Base-by-base conservation (phyloP, 768 basidiomycete genomes). In the Leccinum sublutescens region DNA sequence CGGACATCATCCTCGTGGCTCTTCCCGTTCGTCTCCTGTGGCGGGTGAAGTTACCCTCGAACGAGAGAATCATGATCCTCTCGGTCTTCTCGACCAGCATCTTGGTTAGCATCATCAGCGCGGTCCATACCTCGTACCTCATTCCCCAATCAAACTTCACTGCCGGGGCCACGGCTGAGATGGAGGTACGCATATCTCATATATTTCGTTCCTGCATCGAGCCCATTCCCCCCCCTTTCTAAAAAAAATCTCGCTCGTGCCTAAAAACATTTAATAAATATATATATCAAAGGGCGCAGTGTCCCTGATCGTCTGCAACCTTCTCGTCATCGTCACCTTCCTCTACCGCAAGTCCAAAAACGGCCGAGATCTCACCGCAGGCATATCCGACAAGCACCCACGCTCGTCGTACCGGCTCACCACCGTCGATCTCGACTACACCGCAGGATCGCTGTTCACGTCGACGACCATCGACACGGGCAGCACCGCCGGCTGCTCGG, bases 1-100 rank as follows among this genome's bases (percentile, higher is more conserved):
- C 82, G 0, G 82, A 83, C 60, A 23, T 71, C 15, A 69, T 81
- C 25, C 76, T 85, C 49, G 74, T 84, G 36, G 50, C 69, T 9
- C 72, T 80, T 1, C 83, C 84, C 0, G 57, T 83, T 3, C 72
- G 76, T 19, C 69, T 85, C 4, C 76, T 86, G 36, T 69, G 74
- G 60, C 71, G 74, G 21, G 72, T 84, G 25, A 73, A 70, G 21
- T 64, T 83, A 2, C 77, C 79, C 5, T 67, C 73, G 2, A 76
- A 77, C 23, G 62, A 74, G 27, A 75, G 77, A n/a, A 71, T 80
- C 40, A 74, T 79, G 60, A 65, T 82, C 54, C 54, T 72, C 12
- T 61, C 64, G 0, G 80, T 83, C 52, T 84, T 85, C 67, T 83
- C 83, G 10, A 77, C 84, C 10, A 82, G 81, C 53, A 77, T 83